Conservation (phyloP, 805 yeast genomes). For the Wickerhamiella qilinensis region DNA sequence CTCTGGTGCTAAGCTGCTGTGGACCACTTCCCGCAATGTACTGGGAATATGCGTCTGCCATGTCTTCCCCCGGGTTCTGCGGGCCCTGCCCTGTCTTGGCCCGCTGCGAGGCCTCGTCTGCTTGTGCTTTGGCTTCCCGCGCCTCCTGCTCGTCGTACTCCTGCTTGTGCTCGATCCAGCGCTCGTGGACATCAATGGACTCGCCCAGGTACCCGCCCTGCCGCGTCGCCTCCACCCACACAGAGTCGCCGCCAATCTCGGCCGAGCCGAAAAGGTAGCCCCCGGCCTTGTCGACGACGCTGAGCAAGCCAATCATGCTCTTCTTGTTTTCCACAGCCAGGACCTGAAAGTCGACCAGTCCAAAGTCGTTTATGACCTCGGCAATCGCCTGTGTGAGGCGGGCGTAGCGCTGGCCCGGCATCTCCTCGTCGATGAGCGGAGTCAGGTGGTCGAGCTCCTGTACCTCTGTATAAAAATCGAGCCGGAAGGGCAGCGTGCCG, state of each 20-base stretch:
- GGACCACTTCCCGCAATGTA: conserved; percentile 43
- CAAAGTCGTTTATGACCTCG: conserved; percentile 74
- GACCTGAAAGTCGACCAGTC: conserved; percentile 77
- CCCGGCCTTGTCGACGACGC: conserved; percentile 73
- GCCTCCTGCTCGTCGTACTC: conserved; percentile 49
- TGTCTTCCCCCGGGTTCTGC: conserved; percentile 10
- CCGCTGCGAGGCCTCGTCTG: conserved; percentile 16
- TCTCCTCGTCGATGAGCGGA: conserved; percentile 56
- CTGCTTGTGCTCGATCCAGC: conserved; percentile 84
- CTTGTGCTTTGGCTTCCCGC: conserved; percentile 25
- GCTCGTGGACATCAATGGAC: conserved; percentile 68
- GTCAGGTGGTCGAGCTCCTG: conserved; percentile 59
- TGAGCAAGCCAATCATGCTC: conserved; percentile 71
- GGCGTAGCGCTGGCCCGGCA: conserved; percentile 44
- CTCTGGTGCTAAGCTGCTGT: background rate
- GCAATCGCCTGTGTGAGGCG: conserved; percentile 61
- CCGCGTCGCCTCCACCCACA: conserved; percentile 93
- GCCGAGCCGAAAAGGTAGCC: conserved; percentile 89
- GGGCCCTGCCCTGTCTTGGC: no score
- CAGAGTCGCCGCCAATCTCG: conserved; percentile 91
- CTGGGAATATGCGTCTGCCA: conserved; percentile 35
- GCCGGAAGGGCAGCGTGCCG: conserved; percentile 59
- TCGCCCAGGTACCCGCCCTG: conserved; percentile 41
- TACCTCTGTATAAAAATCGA: conserved; percentile 83
- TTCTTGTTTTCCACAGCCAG: conserved; percentile 80